Evolutionary conservation across 495 filamentous ascomycete genomes (phyloP), one percentile per base, ranked within the genome.

Genomic region (Hypoxylon rickii): DNA sequence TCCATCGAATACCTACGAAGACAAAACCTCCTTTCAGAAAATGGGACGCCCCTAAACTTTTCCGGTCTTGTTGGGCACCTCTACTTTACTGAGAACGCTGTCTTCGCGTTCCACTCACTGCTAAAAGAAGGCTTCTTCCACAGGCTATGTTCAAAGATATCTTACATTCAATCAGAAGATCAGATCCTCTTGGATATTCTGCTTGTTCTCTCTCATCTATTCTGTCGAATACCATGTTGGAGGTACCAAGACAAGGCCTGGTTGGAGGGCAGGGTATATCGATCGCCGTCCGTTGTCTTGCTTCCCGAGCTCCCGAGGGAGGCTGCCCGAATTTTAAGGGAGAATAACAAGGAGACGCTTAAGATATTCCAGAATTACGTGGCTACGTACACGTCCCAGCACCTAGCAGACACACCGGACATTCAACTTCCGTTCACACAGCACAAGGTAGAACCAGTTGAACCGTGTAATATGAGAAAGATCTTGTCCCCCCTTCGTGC

Each of bases 1-100:
- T 90, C 88, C 0, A 88, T 92, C 36, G 89, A 92, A 51, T 92
- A 90, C 58, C 79, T 91, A 5, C 79, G 87, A 21, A 74, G 87
- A 10, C 84, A 90, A 55, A 65, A 78, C 22, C 78, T 92, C 1
- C 73, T 92, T 17, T 81, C 78, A 16, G 51, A 73, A 7, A 61
- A 64, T 7, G 89, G 88, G 17, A 75, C 66, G 11, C 87, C 89
- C 0, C 68, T 88, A 13, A 89, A 90, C 59, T 89, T 91, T 59
- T 81, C 88, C 0, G 80, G 82, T 1, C 70, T 79, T 19, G 76
- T 89, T 3, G 79, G 79, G 3, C 88, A 90, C 69, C 74, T 92
- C 0, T 89, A 88, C 68, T 90, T 83, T 56, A 86, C 85, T 0
- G 89, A 90, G 57, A 86, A 84, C 55, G 82, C 82, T 0, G 80